A percentile compares a stretch with the other conserved stretches of the same genome.
Evolutionary conservation across 441 rosid species (phyloP).

Genomic region (Populus trichocarpa): DNA sequence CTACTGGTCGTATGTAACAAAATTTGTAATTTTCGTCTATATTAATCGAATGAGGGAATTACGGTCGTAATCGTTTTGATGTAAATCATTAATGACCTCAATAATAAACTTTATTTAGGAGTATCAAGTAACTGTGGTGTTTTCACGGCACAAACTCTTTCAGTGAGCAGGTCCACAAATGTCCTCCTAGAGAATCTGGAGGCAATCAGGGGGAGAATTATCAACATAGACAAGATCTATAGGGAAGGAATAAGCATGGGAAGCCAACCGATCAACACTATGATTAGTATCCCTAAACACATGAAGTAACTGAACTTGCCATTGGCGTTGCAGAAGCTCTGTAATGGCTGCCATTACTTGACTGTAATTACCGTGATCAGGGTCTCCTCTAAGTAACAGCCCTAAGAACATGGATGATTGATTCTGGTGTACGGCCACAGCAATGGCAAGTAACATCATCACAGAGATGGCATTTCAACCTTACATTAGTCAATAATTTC

Average conservation of each 20-base stretch:
- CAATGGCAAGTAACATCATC: too few relatives aligned
- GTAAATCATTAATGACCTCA: neutral
- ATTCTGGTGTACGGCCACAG: too few relatives aligned
- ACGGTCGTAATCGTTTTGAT: neutral
- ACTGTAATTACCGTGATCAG: neutral
- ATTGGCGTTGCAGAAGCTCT: neutral
- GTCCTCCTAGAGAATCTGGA: neutral
- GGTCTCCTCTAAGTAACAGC: neutral
- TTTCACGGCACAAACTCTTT: neutral
- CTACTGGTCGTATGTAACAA: neutral
- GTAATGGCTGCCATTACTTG: neutral
- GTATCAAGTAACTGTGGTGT: neutral
- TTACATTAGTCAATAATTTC: too few relatives aligned
- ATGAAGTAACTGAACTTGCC: neutral
- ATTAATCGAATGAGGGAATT: neutral
- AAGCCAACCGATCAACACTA: too few relatives aligned
- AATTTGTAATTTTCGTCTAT: neutral
- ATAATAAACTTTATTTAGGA: neutral
- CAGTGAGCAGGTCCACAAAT: neutral
- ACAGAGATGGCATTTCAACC: too few relatives aligned
- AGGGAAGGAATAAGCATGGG: too few relatives aligned
- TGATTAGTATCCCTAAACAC: neutral
- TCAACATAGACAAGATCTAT: too few relatives aligned
- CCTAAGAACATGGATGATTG: too few relatives aligned
- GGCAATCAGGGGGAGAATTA: too few relatives aligned